Evolutionary conservation across 306 rosid genomes (phyloP).

Genomic region (Begonia loranthoides): DNA sequence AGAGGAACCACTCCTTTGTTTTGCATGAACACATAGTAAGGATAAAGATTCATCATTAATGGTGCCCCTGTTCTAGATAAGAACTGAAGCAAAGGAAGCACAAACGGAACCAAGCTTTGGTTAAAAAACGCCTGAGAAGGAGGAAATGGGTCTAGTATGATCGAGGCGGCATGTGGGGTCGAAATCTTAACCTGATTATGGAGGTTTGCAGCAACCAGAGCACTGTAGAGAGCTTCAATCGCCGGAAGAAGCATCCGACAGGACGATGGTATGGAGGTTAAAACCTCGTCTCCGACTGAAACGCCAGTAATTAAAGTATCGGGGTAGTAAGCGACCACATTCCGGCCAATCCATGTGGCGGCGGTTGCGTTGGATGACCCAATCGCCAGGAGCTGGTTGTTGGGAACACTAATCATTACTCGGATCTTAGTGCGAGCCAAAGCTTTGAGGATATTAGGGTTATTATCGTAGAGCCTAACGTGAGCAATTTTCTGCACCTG

Average conservation of each 20-base stretch:
- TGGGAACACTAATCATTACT: slow-evolving; percentile 62
- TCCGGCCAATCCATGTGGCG: slow-evolving; percentile 48
- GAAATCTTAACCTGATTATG: slow-evolving; percentile 43
- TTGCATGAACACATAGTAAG: slow-evolving; percentile 82
- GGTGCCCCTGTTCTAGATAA: slow-evolving; percentile 55
- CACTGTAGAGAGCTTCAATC: slow-evolving; percentile 43
- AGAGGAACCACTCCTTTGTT: slow-evolving; percentile 64
- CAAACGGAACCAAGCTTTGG: slow-evolving; percentile 26
- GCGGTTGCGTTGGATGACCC: slow-evolving; percentile 82
- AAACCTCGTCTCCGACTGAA: slow-evolving; percentile 77
- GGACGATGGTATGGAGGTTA: slow-evolving; percentile 56
- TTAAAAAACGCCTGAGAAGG: slow-evolving; percentile 88
- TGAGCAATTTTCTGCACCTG: slow-evolving; percentile 46
- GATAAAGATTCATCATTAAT: slow-evolving; percentile 69
- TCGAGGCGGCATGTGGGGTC: slow-evolving; percentile 61
- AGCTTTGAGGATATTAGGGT: slow-evolving; percentile 59
- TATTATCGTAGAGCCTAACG: slow-evolving; percentile 65
- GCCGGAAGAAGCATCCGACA: slow-evolving; percentile 66
- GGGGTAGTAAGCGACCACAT: slow-evolving; percentile 57
- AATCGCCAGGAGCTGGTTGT: slow-evolving; percentile 74
- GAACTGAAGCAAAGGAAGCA: slow-evolving; percentile 52
- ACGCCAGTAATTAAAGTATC: slow-evolving; percentile 44
- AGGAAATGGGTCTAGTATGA: slow-evolving; percentile 63
- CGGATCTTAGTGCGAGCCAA: slow-evolving; percentile 42
- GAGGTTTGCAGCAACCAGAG: slow-evolving; percentile 50